These are phyloP conservation scores for Verticillium albo-atrum DNA, from an alignment of 2,329 filamentous ascomycete genomes.

Conservation along the genomic window DNA sequence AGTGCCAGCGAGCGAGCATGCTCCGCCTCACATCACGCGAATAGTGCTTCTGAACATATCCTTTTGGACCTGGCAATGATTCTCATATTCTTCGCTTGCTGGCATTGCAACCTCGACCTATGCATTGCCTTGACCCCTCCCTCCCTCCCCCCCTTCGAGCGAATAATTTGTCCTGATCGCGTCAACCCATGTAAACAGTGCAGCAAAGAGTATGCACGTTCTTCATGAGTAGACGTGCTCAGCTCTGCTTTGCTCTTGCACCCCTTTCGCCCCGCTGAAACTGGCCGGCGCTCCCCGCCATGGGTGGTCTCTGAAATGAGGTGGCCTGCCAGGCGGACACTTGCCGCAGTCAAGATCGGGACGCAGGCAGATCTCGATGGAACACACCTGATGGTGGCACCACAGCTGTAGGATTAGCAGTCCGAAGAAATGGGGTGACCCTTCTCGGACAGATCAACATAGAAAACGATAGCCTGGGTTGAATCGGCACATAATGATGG, in stretches of 20 bases:
- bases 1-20: background rate
- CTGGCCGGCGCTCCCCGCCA: background rate
- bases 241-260: background rate
- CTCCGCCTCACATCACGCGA: background rate
- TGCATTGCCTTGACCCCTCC: background rate
- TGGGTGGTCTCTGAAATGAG: background rate
- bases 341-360: background rate
- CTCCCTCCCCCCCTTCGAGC: background rate
- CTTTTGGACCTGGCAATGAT: background rate
- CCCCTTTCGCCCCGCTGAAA: background rate
- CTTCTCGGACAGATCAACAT: slow-evolving; percentile 12
- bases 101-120: background rate
- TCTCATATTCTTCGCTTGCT: background rate
- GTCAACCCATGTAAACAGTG: background rate
- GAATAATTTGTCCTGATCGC: background rate
- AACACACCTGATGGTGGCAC: too few species aligned
- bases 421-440: background rate
- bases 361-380: background rate
- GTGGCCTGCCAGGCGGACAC: background rate
- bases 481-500: slow-evolving; percentile 59
- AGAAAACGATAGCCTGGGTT: slow-evolving; percentile 54
- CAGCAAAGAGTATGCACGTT: background rate
- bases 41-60: background rate
- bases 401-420: too few species aligned
- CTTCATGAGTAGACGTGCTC: background rate